Evolutionary conservation across 148 eudicot genomes (phyloP).

Genomic region (Fagopyrum tataricum): DNA sequence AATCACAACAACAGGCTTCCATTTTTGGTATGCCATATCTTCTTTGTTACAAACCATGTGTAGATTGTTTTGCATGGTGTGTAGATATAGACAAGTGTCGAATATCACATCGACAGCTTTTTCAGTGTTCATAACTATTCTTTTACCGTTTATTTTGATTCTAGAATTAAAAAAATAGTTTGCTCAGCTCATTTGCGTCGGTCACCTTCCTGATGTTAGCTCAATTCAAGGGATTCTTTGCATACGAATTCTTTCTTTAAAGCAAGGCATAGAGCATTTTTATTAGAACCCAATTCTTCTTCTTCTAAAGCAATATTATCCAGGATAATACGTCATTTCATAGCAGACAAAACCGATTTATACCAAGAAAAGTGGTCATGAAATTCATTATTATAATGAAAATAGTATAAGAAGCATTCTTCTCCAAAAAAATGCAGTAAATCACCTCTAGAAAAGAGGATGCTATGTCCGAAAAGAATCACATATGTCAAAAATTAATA

Average conservation of each 20-base stretch:
- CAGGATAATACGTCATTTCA: conserved; percentile 9
- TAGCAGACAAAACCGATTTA: background rate
- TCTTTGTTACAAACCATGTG: background rate
- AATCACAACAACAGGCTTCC: conserved; percentile 33
- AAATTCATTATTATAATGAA: background rate
- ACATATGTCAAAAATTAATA: background rate
- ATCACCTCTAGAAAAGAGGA: background rate
- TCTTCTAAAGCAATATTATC: background rate
- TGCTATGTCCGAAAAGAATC: background rate
- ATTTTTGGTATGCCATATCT: conserved; percentile 19
- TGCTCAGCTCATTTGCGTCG: conserved; percentile 1
- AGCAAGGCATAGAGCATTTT: background rate
- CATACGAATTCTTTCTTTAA: background rate
- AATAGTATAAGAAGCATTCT: background rate
- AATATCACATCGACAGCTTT: conserved; percentile 1
- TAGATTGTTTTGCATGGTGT: background rate
- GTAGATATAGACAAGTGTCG: conserved; percentile 11
- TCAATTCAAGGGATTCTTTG: conserved; percentile 6
- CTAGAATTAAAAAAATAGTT: conserved; percentile 9
- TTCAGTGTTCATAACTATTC: background rate
- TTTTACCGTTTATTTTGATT: background rate
- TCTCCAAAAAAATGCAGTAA: background rate
- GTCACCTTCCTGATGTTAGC: background rate
- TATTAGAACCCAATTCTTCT: conserved; percentile 9
- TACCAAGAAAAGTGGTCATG: conserved; percentile 1